These are phyloP conservation scores for Macaranga tanarius DNA, from an alignment of 441 rosid genomes.

Conservation along the genomic window DNA sequence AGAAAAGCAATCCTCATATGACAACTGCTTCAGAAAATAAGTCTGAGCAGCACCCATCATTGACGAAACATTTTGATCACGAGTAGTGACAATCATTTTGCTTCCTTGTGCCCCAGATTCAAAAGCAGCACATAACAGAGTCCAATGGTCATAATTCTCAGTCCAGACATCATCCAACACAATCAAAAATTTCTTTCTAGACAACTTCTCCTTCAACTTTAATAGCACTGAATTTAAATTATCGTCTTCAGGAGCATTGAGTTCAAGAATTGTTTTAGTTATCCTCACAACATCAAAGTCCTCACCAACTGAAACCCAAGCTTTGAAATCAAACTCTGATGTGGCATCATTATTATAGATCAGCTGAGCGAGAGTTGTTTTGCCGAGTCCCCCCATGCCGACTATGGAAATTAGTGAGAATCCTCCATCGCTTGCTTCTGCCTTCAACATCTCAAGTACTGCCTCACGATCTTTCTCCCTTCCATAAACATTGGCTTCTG, in stretches of 20 bases:
- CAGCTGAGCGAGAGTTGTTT: constrained; percentile 14
- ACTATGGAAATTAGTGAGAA: constrained; percentile 11
- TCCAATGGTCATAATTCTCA: constrained; percentile 6
- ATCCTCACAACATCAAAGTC: constrained; percentile 18
- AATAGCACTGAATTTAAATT: constrained; percentile 18
- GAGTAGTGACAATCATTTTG: background rate
- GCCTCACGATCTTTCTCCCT: background rate
- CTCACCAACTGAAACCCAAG: constrained; percentile 26
- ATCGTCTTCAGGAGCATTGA: background rate
- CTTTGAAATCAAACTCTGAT: constrained; percentile 1
- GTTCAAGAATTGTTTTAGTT: constrained; percentile 6
- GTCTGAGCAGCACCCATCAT: background rate
- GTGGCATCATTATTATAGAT: constrained; percentile 9
- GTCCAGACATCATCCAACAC: constrained; percentile 27
- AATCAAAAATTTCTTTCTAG: constrained; percentile 8
- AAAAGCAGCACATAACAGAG: background rate
- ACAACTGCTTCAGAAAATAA: background rate
- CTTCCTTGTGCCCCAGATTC: constrained; percentile 4
- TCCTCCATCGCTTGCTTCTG: background rate
- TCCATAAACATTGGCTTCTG: background rate
- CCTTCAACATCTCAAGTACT: background rate
- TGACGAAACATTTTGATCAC: background rate
- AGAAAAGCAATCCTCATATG: constrained; percentile 10
- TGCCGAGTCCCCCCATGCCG: constrained; percentile 9
- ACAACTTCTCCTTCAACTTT: constrained; percentile 22